Evolutionary conservation across 2,329 filamentous ascomycete species (phyloP).

Genomic region (Neodidymelliopsis sp.): DNA sequence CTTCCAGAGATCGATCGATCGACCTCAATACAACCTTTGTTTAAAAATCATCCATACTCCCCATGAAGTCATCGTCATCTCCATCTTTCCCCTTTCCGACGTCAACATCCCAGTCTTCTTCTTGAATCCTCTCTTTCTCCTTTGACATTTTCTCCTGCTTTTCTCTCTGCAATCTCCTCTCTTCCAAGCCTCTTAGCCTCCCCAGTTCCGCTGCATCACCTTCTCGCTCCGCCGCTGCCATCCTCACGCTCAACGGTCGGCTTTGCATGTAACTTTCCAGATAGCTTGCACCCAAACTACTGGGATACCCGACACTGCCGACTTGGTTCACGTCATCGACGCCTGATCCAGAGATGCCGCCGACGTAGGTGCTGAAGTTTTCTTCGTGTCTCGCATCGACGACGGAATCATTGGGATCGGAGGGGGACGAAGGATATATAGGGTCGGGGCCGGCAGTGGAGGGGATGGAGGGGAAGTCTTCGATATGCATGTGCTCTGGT

Average conservation of each 20-base stretch:
- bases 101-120: slow-evolving; percentile 15
- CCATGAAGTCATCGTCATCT: slow-evolving; percentile 40
- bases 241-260: slow-evolving; percentile 46
- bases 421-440: slow-evolving; percentile 35
- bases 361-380: slow-evolving; percentile 46
- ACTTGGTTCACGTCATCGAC: slow-evolving; percentile 46
- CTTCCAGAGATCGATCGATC: too few species aligned
- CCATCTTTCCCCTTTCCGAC: slow-evolving; percentile 5
- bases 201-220: slow-evolving; percentile 11
- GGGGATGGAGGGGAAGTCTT: slow-evolving; percentile 28
- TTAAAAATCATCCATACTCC: slow-evolving; percentile 47
- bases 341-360: slow-evolving; percentile 43
- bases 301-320: slow-evolving; percentile 46
- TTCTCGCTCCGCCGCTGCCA: slow-evolving; percentile 44
- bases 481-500: slow-evolving; percentile 24
- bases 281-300: slow-evolving; percentile 46
- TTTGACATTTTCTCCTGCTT: slow-evolving; percentile 6
- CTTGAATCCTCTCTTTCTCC: slow-evolving; percentile 9
- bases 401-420: neutral
- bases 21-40: too few species aligned
- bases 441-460: slow-evolving; percentile 21
- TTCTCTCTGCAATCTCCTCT: slow-evolving; percentile 13
- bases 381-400: slow-evolving; percentile 24
- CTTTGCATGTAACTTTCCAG: slow-evolving; percentile 49
- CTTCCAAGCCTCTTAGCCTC: slow-evolving; percentile 14